These are phyloP conservation scores for Debaryomycetaceae sp. DNA, from an alignment of 1,139 yeast species.

Conservation along the genomic window DNA sequence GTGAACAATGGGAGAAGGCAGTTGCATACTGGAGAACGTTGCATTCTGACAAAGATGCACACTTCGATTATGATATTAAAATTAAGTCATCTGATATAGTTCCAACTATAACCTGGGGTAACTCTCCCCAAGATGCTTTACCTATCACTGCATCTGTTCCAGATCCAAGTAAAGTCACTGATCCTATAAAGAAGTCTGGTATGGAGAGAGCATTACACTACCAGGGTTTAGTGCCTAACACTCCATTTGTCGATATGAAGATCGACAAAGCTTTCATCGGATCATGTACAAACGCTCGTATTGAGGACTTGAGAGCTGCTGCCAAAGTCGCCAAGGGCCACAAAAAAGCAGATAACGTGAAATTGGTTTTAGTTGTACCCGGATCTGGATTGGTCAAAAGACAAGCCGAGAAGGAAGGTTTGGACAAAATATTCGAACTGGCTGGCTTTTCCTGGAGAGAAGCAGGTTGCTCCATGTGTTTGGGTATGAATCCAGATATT, in stretches of 20 bases:
- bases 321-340: constrained; percentile 91
- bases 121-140: constrained; percentile 96
- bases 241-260: constrained; percentile 66
- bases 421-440: constrained; percentile 81
- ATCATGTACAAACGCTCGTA: constrained; percentile 96
- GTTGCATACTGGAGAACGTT: constrained; percentile 85
- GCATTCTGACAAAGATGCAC: constrained; percentile 83
- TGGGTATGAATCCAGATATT: constrained; percentile 99
- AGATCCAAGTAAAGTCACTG: constrained; percentile 70
- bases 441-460: constrained; percentile 99
- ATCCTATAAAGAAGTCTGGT: constrained; percentile 76
- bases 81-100: constrained; percentile 82
- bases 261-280: constrained; percentile 96
- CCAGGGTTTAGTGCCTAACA: constrained; percentile 86
- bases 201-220: constrained; percentile 88
- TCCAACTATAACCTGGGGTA: constrained; percentile 99
- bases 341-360: constrained; percentile 77
- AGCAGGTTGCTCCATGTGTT: constrained; percentile 99
- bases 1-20: constrained; percentile 94
- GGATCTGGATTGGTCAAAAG: constrained; percentile 93
- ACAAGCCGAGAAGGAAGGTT: constrained; percentile 93
- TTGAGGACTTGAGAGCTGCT: constrained; percentile 94
- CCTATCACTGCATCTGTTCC: constrained; percentile 91
- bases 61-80: constrained; percentile 77
- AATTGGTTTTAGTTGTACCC: constrained; percentile 88